Conservation (phyloP, 257 asterid genomes). For the Solanum microdontum region DNA sequence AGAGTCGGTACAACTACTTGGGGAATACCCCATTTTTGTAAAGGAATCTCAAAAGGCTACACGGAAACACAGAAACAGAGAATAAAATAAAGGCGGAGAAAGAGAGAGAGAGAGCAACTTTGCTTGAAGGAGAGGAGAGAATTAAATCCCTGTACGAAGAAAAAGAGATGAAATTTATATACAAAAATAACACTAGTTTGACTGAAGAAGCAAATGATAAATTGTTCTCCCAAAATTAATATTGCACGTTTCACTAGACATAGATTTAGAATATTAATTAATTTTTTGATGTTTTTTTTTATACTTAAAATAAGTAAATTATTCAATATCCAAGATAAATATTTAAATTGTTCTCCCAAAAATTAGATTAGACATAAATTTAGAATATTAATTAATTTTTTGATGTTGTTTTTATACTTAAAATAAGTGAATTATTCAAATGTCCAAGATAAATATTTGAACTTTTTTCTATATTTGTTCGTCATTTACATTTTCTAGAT, state of each 20-base stretch:
- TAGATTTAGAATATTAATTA: neutral
- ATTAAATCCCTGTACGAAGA: constrained; percentile 10
- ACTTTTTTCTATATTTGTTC: too few relatives aligned
- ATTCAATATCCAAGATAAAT: too few relatives aligned
- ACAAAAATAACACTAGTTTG: neutral
- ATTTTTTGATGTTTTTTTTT: too few relatives aligned
- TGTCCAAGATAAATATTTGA: too few relatives aligned
- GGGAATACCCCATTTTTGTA: constrained; percentile 44
- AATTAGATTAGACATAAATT: neutral
- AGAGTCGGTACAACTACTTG: constrained; percentile 18
- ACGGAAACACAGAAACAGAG: constrained; percentile 22
- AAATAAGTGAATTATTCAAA: too few relatives aligned
- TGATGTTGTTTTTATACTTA: too few relatives aligned
- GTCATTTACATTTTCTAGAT: too few relatives aligned
- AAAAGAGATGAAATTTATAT: constrained; percentile 19
- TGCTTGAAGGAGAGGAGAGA: constrained; percentile 53
- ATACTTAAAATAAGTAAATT: too few relatives aligned
- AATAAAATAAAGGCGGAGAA: constrained; percentile 9
- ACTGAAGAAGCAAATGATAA: neutral
- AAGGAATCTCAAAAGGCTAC: constrained; percentile 27
- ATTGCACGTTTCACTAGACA: neutral
- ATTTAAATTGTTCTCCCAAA: neutral
- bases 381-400: neutral
- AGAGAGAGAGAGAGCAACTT: constrained; percentile 35
- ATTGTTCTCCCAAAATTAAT: neutral